phyloP scores from a whole-genome alignment of 2,329 filamentous ascomycete genomes.

The Alternaria conjuncta region DNA sequence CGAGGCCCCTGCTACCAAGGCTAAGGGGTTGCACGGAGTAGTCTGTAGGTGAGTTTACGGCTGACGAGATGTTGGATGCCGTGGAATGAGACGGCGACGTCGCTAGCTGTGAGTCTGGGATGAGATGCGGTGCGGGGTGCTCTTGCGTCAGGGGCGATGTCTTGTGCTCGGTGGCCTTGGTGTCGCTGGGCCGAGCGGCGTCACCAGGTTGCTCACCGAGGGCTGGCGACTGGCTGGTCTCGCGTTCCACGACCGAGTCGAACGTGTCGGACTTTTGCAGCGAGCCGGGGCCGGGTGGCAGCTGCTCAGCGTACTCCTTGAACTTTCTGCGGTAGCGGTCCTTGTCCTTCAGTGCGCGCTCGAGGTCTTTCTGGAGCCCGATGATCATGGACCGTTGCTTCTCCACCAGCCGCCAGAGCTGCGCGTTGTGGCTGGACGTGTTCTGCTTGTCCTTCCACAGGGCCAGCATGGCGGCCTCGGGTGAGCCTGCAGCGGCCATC shows the following conservation, averaged over 20 bases:
- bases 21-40: conserved; percentile 42
- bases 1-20: conserved; percentile 30
- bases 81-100: conserved; percentile 41
- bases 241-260: conserved; percentile 43
- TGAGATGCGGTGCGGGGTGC: conserved; percentile 26
- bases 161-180: conserved; percentile 31
- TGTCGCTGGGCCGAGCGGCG: conserved; percentile 24
- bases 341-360: conserved; percentile 90
- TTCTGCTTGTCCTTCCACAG: conserved; percentile 91
- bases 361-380: conserved; percentile 92
- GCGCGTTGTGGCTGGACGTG: conserved; percentile 84
- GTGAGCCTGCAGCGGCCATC: conserved; percentile 83
- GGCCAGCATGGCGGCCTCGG: conserved; percentile 87
- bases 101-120: conserved; percentile 40
- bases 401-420: conserved; percentile 94
- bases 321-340: conserved; percentile 90
- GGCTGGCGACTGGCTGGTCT: conserved; percentile 48
- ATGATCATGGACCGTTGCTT: conserved; percentile 95
- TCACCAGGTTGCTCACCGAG: conserved; percentile 42
- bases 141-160: conserved; percentile 24
- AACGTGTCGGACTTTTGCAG: conserved; percentile 45
- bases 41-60: conserved; percentile 41
- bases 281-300: conserved; percentile 46
- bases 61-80: conserved; percentile 34
- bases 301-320: conserved; percentile 71